These are phyloP conservation scores for Lichtheimia ramosa DNA, from an alignment of 371 early-diverging fungal genomes.

Conservation along the genomic window DNA sequence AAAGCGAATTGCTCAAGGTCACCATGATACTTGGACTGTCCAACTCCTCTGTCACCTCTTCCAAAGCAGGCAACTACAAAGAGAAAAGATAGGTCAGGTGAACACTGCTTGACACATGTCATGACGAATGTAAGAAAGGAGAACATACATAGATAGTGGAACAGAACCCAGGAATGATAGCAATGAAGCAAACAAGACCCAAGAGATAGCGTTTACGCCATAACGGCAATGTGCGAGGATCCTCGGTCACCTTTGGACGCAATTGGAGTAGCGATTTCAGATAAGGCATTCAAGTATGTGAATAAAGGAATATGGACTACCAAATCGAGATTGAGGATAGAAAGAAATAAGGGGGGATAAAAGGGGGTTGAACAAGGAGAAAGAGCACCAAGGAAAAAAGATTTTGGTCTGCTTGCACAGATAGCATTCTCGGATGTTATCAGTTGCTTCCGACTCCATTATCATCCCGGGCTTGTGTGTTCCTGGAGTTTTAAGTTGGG, in stretches of 20 bases:
- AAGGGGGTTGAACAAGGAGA: too few species aligned
- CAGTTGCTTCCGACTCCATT: too few species aligned
- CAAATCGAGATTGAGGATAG: too few species aligned
- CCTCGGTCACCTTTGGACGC: slow-evolving; percentile 15
- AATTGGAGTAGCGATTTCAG: slow-evolving; percentile 10
- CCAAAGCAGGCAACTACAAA: slow-evolving; percentile 55
- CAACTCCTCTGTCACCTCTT: slow-evolving; percentile 31
- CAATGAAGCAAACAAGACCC: slow-evolving; percentile 42
- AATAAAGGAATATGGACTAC: too few species aligned
- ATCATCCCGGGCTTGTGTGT: too few species aligned
- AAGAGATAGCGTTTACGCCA: slow-evolving; percentile 41
- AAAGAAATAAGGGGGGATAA: too few species aligned
- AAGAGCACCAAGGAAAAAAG: too few species aligned
- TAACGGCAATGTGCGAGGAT: slow-evolving; percentile 33
- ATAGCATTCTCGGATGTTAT: too few species aligned
- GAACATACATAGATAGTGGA: slow-evolving; percentile 46
- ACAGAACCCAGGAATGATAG: slow-evolving; percentile 51
- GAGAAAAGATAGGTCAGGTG: not conserved
- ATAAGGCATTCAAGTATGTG: not conserved
- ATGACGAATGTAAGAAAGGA: not conserved
- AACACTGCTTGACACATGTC: not conserved
- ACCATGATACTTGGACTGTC: slow-evolving; percentile 48
- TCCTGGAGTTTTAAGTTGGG: too few species aligned
- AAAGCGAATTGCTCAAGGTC: slow-evolving; percentile 60
- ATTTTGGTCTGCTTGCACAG: too few species aligned